These are phyloP conservation scores for Hygrophoropsis aurantiaca DNA, from an alignment of 768 basidiomycete species.

Conservation along the genomic window DNA sequence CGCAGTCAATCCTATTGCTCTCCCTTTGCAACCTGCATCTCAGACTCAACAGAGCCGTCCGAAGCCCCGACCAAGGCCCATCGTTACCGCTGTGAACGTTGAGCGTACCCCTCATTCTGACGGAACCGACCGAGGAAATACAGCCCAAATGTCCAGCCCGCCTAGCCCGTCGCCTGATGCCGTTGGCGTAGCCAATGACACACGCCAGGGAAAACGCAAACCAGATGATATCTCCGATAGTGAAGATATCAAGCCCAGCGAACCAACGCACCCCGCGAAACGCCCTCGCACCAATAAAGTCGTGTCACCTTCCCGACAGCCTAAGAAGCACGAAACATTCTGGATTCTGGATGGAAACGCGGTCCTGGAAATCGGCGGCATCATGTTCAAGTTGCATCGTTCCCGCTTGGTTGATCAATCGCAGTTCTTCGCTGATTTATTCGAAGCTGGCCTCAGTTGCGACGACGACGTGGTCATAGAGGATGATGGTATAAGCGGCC, in stretches of 20 bases:
- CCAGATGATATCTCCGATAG: neutral
- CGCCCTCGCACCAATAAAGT: too few species aligned
- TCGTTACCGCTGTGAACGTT: neutral
- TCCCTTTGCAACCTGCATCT: too few species aligned
- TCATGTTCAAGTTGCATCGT: conserved; percentile 36
- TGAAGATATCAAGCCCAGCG: neutral
- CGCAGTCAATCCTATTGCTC: too few species aligned
- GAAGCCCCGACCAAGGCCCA: neutral
- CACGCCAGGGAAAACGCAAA: conserved; percentile 1
- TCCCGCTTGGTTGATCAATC: conserved; percentile 32
- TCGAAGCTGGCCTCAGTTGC: conserved; percentile 10
- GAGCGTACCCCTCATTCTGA: neutral
- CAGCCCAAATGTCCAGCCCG: too few species aligned
- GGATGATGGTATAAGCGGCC: neutral
- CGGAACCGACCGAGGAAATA: neutral
- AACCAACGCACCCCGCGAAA: too few species aligned
- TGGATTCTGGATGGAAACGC: conserved; percentile 38
- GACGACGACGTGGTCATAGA: conserved; percentile 3
- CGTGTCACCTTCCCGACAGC: neutral
- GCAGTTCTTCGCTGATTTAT: conserved; percentile 30
- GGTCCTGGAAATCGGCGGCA: conserved; percentile 33
- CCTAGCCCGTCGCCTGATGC: too few species aligned
- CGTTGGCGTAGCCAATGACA: neutral
- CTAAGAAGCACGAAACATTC: conserved; percentile 15
- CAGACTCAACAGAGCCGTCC: neutral